Evolutionary conservation across 306 rosid genomes (phyloP), one percentile per base, ranked within the genome.

Genomic region (Myrica gale): DNA sequence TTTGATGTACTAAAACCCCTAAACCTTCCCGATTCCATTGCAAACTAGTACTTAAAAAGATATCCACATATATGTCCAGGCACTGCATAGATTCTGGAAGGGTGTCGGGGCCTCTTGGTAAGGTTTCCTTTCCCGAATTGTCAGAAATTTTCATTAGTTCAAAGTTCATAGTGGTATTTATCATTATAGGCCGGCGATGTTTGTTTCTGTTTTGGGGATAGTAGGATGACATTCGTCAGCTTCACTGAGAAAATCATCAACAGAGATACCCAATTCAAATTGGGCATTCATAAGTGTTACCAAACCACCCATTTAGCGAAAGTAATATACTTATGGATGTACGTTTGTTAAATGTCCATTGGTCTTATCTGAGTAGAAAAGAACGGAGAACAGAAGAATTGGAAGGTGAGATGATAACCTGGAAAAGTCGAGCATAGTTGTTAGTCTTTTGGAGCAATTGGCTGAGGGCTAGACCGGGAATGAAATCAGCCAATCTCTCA

Each of bases 401-500:
- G 47, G 19, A 15, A 7, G 43, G 51, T 20, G 39, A 11, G 2
- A 54, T 20, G 13, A 43, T 20, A 2, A 80, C 90, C 97, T 95
- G 98, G 78, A 82, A 89, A 72, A 95, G 90, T 9, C 92, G 82
- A 46, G 92, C 97, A 55, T 74, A 92, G 39, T 84, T 88, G 54
- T 80, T 81, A 44, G 78, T 63, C 78, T 82, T 87, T 6, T 80
- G 74, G 16, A 95, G 87, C 89, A 91, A 74, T 60, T 82, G 85
- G 74, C 95, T 81, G 42, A 86, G 77, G 55, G 92, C 90, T 20
- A 95, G 96, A 37, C 96, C 90, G 41, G 98, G 98, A 72, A 95
- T 89, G 68, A 92, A 92, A 75, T 92, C 97, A 12, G 95, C 84
- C 85, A 95, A 74, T 44, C 83, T 82, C 72, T 90, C 98, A 67